Evolutionary conservation across 2,329 filamentous ascomycete genomes (phyloP), one percentile per base, ranked within the genome.

Genomic region (Botrytis medusae): DNA sequence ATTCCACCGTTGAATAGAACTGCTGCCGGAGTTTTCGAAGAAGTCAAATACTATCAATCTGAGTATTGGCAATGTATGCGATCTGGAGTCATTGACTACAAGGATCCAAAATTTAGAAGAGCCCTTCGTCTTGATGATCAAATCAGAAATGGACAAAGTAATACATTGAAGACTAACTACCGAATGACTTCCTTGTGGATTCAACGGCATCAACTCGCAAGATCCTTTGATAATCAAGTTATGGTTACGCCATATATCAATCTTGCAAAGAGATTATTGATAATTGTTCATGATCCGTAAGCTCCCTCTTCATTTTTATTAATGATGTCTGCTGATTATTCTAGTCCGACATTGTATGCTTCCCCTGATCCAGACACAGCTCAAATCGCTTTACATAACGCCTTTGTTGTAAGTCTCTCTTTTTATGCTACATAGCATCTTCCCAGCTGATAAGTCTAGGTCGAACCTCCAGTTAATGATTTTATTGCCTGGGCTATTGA

Each of bases 211-310:
- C 85, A 86, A 2, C 84, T 96, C 0, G 92, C 91, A 74, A 92
- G 90, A 77, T 92, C 92, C 0, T 97, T 95, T 78, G 90, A 95
- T 78, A 92, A 97, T 76, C 94, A 97, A 81, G 92, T 98, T 2
- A 84, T 98, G 48, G 92, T 93, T 14, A 97, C 94, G 80, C 89
- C 91, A 1, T 88, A 90, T 62, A 89, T 96, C 71, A 85, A 89
- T 73, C 83, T 87, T 51, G 87, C 88, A 29, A 88, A 87, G 72
- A 93, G 90, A 71, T 85, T 98, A 5, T 81, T 99, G 20, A 85
- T 99, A 18, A 92, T 98, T 65, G 91, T 99, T 72, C 96, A 99
- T 81, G 95, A 98, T 79, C 93, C 95, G 87, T 94, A 83, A 86
- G 91, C 86, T 46, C 62, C 42, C 22, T 29, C 40, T 37, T 34